Percentiles rank a stretch among this genome's conserved stretches.
Conservation (phyloP, 352 stramenopile species). For the Phytophthora nicotianae region DNA sequence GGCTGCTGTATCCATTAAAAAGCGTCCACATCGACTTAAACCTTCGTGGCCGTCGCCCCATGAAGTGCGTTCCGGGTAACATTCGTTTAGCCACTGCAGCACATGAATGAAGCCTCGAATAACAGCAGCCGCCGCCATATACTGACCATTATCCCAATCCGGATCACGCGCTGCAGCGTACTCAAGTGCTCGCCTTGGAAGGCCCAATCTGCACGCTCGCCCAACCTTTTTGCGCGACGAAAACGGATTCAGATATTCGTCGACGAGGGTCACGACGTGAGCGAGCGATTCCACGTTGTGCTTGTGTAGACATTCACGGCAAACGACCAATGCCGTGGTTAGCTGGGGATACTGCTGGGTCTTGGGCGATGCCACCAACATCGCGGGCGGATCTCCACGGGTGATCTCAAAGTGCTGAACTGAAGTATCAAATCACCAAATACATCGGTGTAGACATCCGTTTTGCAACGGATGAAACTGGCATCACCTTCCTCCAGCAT, state of each 20-base stretch:
- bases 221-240: constrained; percentile 19
- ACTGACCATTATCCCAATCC: constrained; percentile 17
- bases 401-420: not conserved
- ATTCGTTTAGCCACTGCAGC: constrained; percentile 23
- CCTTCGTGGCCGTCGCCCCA: constrained; percentile 19
- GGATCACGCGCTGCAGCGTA: constrained; percentile 21
- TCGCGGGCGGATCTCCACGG: not conserved
- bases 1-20: constrained; percentile 22
- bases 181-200: constrained; percentile 10
- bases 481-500: not conserved
- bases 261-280: constrained; percentile 21
- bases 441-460: not conserved
- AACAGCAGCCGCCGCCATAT: constrained; percentile 22
- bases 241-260: constrained; percentile 21
- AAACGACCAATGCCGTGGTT: constrained; percentile 8
- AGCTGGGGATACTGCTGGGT: constrained; percentile 6
- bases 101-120: constrained; percentile 22
- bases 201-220: constrained; percentile 13
- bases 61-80: constrained; percentile 19
- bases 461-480: constrained; percentile 1
- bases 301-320: constrained; percentile 17
- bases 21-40: constrained; percentile 20
- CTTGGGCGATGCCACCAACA: not conserved
- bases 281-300: constrained; percentile 19
- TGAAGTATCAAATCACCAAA: constrained; percentile 1